Evolutionary conservation across 176 grass and related monocot genomes (phyloP), one percentile per base, ranked within the genome.

Genomic region (Juncus effusus): DNA sequence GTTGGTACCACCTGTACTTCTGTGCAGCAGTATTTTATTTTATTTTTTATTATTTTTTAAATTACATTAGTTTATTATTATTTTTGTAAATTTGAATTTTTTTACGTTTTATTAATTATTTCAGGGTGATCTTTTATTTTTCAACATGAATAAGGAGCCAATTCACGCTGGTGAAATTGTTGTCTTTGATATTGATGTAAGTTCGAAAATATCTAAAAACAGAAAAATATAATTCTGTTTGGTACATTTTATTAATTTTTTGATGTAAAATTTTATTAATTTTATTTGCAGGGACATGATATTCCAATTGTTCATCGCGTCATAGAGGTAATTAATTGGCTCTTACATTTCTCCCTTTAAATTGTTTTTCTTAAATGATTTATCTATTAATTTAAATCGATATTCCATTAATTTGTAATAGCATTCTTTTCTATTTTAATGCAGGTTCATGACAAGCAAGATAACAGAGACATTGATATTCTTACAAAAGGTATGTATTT

Each of bases 281-380:
- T 74, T 12, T 58, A 72, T 28, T 28, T 65, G 56, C 36, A 81
- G 79, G 79, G 79, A 64, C 79, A 63, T 38, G 72, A 81, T 44
- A 81, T 81, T 69, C 72, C 72, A 61, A 81, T 81, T 58, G 72
- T 81, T 49, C 72, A 81, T 81, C 72, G 79, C 49, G 63, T 81
- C 65, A 81, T 70, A 28, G 69, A 76, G 79, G 79, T 81, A 61
- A 59, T n/a, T 16, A 6, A 6, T 28, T 75, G 61, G 14, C 44
- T 47, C 44, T 47, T 9, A 47, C 44, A 47, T 47, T 28, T 28
- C 19, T 28, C 19, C 5, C 16, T 63, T 42, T 47, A 41, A 42
- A 41, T 60, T 64, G 37, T 8, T 40, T 13, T 64, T 42, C n/a
- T 38, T 37, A n/a, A 64, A 28, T 64, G 61, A 64, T 64, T 28